Percentiles rank a stretch among this genome's conserved stretches.
phyloP scores from a whole-genome alignment of 495 filamentous ascomycete genomes.

The Trichoderma gamsii region DNA sequence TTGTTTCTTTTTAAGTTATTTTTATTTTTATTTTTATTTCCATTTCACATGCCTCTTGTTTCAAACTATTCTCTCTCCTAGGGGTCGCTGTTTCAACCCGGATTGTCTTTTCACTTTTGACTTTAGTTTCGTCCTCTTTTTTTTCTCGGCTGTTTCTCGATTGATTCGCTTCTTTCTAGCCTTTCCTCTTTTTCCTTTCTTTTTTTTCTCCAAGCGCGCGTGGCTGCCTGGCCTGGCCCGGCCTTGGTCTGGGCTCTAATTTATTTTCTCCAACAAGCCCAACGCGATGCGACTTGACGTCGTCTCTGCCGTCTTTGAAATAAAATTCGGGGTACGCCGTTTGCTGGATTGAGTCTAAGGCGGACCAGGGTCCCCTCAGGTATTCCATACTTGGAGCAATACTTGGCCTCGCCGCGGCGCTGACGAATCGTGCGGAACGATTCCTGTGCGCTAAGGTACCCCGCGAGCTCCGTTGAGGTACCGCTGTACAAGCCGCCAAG shows the following conservation, averaged over 20 bases:
- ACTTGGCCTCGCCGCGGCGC: neutral
- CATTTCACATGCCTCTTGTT: too few relatives aligned
- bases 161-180: neutral
- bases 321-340: neutral
- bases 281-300: constrained; percentile 12
- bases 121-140: too few relatives aligned
- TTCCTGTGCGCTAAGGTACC: neutral
- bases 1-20: too few relatives aligned
- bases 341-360: neutral
- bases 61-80: too few relatives aligned
- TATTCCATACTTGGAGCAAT: neutral
- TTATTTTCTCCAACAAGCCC: constrained; percentile 16
- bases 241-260: too few relatives aligned
- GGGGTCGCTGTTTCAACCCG: neutral
- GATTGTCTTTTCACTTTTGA: neutral
- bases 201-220: neutral
- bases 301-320: neutral
- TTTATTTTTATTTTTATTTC: too few relatives aligned
- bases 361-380: neutral
- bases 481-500: neutral
- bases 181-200: neutral
- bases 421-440: neutral
- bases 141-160: neutral
- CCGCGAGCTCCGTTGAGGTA: neutral
- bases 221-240: constrained; percentile 8